phyloP scores from a whole-genome alignment of 2,329 filamentous ascomycete genomes.

The Curvularia sp. region DNA sequence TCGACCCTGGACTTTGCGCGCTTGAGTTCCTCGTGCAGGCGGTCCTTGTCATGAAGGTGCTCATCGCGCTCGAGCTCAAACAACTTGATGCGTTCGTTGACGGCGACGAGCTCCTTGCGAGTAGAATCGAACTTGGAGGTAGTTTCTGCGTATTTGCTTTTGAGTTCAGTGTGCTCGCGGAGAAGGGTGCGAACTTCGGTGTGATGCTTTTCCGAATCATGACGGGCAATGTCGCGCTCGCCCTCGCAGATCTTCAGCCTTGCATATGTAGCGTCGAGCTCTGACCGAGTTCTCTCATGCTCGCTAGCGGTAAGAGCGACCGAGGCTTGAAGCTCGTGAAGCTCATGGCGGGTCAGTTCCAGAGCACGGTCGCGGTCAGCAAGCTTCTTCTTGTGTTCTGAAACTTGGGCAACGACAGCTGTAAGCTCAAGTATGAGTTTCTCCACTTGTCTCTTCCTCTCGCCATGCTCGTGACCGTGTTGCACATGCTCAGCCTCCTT shows the following conservation, averaged over 20 bases:
- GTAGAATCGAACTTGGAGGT: slow-evolving; percentile 30
- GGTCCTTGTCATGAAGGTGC: slow-evolving; percentile 35
- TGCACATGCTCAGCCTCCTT: slow-evolving; percentile 32
- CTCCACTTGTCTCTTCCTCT: slow-evolving; percentile 33
- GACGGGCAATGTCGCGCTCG: slow-evolving; percentile 29
- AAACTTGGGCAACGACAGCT: slow-evolving; percentile 26
- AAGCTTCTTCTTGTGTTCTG: slow-evolving; percentile 37
- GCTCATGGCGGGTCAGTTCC: slow-evolving; percentile 26
- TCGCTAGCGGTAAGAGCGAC: slow-evolving; percentile 18
- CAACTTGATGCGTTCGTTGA: slow-evolving; percentile 33
- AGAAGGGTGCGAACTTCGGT: slow-evolving; percentile 29
- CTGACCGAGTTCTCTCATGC: slow-evolving; percentile 28
- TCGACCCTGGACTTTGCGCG: slow-evolving; percentile 28
- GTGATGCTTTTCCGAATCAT: slow-evolving; percentile 34
- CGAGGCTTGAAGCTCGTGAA: slow-evolving; percentile 25
- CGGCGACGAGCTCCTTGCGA: slow-evolving; percentile 32
- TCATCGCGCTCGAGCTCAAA: slow-evolving; percentile 36
- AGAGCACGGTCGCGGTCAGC: slow-evolving; percentile 31
- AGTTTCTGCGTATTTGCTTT: slow-evolving; percentile 32
- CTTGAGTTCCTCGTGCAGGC: slow-evolving; percentile 36
- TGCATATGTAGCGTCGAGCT: slow-evolving; percentile 26
- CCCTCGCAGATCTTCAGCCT: slow-evolving; percentile 31
- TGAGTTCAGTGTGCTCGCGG: slow-evolving; percentile 35
- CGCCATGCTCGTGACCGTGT: slow-evolving; percentile 32
- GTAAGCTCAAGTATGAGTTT: slow-evolving; percentile 35